Conservation (phyloP, 1,139 yeast species). For the Taphrina confusa region DNA sequence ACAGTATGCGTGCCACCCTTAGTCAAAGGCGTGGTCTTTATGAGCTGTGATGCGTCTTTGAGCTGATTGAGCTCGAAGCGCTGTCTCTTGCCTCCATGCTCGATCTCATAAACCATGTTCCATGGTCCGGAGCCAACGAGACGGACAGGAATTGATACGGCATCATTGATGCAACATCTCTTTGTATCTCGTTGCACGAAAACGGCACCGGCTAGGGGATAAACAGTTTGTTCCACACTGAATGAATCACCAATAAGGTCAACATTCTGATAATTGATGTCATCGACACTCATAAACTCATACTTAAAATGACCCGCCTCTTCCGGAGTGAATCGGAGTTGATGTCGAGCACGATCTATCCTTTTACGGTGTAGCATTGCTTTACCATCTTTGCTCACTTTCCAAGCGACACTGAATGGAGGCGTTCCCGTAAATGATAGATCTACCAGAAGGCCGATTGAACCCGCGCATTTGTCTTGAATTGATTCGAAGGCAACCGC, state of each 20-base stretch:
- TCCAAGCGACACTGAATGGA: conserved; percentile 73
- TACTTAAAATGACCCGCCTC: conserved; percentile 79
- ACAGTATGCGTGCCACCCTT: conserved; percentile 73
- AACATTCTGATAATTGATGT: conserved; percentile 46
- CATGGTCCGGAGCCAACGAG: conserved; percentile 82
- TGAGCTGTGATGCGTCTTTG: conserved; percentile 47
- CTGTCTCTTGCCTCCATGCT: conserved; percentile 54
- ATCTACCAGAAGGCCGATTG: conserved; percentile 77
- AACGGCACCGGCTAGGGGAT: conserved; percentile 49
- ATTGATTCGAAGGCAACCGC: conserved; percentile 54
- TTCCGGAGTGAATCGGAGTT: conserved; percentile 72
- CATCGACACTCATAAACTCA: conserved; percentile 56
- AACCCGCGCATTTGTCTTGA: conserved; percentile 86
- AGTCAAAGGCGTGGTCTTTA: conserved; percentile 58
- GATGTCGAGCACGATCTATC: conserved; percentile 50
- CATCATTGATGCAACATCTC: conserved; percentile 54
- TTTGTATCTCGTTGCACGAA: conserved; percentile 43
- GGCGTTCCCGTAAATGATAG: conserved; percentile 70
- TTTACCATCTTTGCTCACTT: conserved; percentile 49
- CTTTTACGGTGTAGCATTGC: conserved; percentile 41
- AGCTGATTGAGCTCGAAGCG: conserved; percentile 54
- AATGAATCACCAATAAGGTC: conserved; percentile 44
- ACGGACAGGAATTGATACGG: conserved; percentile 55
- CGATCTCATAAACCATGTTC: conserved; percentile 65
- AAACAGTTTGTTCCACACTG: conserved; percentile 45